phyloP scores from a whole-genome alignment of 306 rosid species.

The Sesbania bispinosa region DNA sequence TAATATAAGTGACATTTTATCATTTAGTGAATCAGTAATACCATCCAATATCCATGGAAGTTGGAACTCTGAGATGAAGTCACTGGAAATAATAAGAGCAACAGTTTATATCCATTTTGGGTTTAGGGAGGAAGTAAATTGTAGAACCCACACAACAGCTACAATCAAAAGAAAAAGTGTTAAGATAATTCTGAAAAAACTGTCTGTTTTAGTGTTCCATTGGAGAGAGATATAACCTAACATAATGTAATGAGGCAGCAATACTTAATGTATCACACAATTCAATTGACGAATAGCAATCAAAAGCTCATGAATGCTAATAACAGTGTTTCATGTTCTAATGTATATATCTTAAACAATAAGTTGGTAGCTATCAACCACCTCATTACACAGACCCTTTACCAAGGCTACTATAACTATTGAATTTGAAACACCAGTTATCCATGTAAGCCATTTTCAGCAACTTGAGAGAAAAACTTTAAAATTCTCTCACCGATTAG shows the following conservation, averaged over 20 bases:
- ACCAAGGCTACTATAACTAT: not conserved
- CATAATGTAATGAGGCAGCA: not conserved
- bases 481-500: not conserved
- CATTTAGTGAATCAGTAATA: not conserved
- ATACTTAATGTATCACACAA: not conserved
- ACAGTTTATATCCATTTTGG: no score
- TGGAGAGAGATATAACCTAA: not conserved
- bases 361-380: not conserved
- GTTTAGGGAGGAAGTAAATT: no score
- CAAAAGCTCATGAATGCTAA: not conserved
- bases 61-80: not conserved
- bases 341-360: not conserved
- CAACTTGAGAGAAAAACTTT: not conserved
- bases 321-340: not conserved
- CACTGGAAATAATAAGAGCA: not conserved
- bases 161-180: not conserved
- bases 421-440: not conserved
- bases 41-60: not conserved
- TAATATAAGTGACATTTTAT: constrained; percentile 8
- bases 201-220: not conserved
- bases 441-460: not conserved
- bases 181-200: not conserved
- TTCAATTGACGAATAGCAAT: not conserved
- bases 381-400: not conserved
- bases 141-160: not conserved